Percentiles rank a stretch among this genome's conserved stretches.
Evolutionary conservation across 192 early-diverging fungal genomes (phyloP).

Genomic region (Powellomyces hirtus): DNA sequence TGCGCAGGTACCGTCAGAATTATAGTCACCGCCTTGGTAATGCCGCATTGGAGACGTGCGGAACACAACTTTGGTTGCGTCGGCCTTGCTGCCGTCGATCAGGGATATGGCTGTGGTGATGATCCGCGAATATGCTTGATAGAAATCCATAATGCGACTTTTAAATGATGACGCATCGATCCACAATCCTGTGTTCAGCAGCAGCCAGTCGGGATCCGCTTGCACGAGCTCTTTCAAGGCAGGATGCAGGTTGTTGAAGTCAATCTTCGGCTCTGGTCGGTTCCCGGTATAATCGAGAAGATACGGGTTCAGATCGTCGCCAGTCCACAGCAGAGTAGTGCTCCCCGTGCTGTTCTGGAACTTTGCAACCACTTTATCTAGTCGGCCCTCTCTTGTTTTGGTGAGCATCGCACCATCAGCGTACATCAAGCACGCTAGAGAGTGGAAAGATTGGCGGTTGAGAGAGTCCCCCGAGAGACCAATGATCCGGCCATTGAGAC

Average conservation of each 20-base stretch:
- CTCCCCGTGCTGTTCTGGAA: too few species aligned
- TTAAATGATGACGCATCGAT: not conserved
- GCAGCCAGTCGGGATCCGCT: not conserved
- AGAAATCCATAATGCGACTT: not conserved
- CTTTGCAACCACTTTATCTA: not conserved
- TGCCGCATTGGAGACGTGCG: slow-evolving; percentile 3
- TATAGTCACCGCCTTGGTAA: slow-evolving; percentile 4
- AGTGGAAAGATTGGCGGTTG: slow-evolving; percentile 4
- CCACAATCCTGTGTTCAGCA: slow-evolving; percentile 13
- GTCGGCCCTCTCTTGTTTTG: not conserved
- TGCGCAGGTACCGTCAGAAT: not conserved
- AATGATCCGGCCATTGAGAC: not conserved
- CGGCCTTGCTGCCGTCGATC: not conserved
- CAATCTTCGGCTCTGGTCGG: not conserved
- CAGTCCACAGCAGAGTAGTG: not conserved
- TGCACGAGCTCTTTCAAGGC: not conserved
- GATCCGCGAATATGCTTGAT: not conserved
- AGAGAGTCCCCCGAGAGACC: slow-evolving; percentile 10
- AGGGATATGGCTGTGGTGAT: not conserved
- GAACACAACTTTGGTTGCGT: not conserved
- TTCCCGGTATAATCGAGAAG: not conserved
- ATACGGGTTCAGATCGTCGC: slow-evolving; percentile 8
- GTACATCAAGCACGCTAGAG: not conserved
- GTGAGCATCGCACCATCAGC: not conserved
- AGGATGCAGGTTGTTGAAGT: not conserved